Base-by-base conservation (phyloP, 306 rosid genomes). In the Rosa persica region DNA sequence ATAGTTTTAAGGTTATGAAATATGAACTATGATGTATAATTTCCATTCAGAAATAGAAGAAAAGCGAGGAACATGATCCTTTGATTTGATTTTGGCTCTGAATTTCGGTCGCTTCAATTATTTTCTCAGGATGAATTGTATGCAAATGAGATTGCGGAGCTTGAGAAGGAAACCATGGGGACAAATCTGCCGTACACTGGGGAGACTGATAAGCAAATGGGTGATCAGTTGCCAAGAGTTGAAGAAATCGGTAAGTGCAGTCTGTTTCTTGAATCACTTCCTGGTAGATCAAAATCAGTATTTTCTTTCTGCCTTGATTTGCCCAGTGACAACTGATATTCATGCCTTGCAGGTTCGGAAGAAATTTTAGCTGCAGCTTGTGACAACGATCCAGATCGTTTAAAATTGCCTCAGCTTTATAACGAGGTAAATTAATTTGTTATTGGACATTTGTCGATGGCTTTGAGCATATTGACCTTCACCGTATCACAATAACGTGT, bases 401-500 rank as follows among this genome's bases (percentile, higher is more conserved):
- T 78, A 80, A 88, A 93, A 76, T 77, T 96, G 81, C 86, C 83
- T 82, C 91, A 81, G 23, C 92, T 96, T 74, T 96, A 93, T 81
- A 96, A 96, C 20, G 86, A 91, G 94, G 99, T 93, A 86, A 72
- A 16, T 17, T 30, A 8, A 65, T 67, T 68, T 57, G 34, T 68
- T 19, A 2, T 17, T 66, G 43, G 66, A 42, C 25, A 44, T 25
- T 39, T 55, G 5, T n/a, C 12, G 2, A 40, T 36, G 55, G 23
- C 47, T 57, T 73, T 74, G 55, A 42, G 70, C 42, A 74, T 19
- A 27, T 12, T 27, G 17, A 3, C 25, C 39, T 65, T 65, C 13
- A 15, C 23, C 1, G 0, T 20, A 19, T 51, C 39, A 23, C 0
- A 44, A 11, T 70, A 38, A 9, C 6, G 1, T 19, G 49, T 68